Base-by-base conservation (phyloP, 768 basidiomycete species). In the Rhodotorula babjevae region DNA sequence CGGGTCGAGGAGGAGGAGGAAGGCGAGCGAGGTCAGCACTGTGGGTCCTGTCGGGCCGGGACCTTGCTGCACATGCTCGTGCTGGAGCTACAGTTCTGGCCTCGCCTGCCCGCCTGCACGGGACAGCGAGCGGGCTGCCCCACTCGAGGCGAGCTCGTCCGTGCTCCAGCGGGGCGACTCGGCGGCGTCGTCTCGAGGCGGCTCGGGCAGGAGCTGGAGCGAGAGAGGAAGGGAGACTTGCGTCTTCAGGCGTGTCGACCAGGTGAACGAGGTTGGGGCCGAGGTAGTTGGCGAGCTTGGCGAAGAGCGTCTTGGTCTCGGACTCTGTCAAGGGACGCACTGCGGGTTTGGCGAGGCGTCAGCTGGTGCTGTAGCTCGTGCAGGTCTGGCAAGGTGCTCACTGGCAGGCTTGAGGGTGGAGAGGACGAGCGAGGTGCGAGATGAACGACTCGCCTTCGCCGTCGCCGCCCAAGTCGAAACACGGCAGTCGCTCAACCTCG, bases 321-420 rank as follows among this genome's bases (percentile, higher is more conserved):
- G 96, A 93, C 81, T 97, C 92, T 36, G 95, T 97, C 63, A 98
- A 84, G 31, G 95, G 95, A 16, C 95, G 89, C 95, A 97, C 96
- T 63, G 66, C 40, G 21, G 42, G 47, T 15, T n/a, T 18, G 29
- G 27, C 9, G 3, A 3, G 9, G 27, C 27, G 60, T 61, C 16
- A 46, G 58, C 21, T 5, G 9, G 31, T 6, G 55, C 49, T 23
- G 19, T 7, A n/a, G n/a, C n/a, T n/a, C n/a, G n/a, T n/a, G n/a
- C n/a, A n/a, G n/a, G n/a, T n/a, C n/a, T n/a, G n/a, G 36, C 36
- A 9, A 36, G 36, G 56, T 29, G 31, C 56, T 29, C 29, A 57
- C n/a, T 58, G 18, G 33, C 25, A 0, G 36, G 3, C 18, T 0
- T 40, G 19, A 9, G 4, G 36, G 5, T 36, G 11, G 21, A 36